phyloP scores from a whole-genome alignment of 2,329 filamentous ascomycete genomes.

The Pseudogymnoascus sp. region DNA sequence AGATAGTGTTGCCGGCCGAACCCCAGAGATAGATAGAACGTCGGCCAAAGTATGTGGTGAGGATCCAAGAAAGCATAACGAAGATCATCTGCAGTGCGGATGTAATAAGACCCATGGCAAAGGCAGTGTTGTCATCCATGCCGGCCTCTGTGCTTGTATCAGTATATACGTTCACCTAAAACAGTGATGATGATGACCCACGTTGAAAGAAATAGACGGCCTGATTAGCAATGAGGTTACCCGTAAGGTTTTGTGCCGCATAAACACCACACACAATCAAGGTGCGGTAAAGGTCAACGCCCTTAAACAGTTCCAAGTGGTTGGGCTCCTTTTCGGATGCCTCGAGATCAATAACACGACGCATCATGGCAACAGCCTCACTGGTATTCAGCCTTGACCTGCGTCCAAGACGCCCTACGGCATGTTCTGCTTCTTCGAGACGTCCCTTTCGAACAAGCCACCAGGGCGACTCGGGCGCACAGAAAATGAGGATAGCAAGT shows the following conservation, averaged over 20 bases:
- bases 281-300: constrained; percentile 45
- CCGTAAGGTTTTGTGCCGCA: constrained; percentile 51
- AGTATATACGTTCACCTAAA: constrained; percentile 3
- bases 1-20: neutral
- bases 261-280: constrained; percentile 49
- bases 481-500: constrained; percentile 39
- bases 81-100: constrained; percentile 53
- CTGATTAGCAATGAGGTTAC: constrained; percentile 55
- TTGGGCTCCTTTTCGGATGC: constrained; percentile 33
- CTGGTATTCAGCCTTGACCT: constrained; percentile 29
- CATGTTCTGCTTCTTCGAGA: constrained; percentile 32
- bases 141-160: constrained; percentile 44
- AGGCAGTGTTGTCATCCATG: constrained; percentile 44
- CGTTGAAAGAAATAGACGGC: constrained; percentile 50
- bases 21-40: constrained; percentile 14
- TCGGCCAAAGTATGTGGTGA: constrained; percentile 54
- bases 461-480: constrained; percentile 38
- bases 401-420: constrained; percentile 42
- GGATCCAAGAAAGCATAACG: constrained; percentile 58
- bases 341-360: constrained; percentile 48
- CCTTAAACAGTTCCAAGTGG: constrained; percentile 44
- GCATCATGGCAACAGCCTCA: constrained; percentile 50
- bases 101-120: constrained; percentile 55
- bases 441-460: constrained; percentile 41
- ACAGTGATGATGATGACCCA: constrained; percentile 13